Percentiles rank a stretch among this genome's conserved stretches.
Evolutionary conservation across 169 alveolate genomes (phyloP).

Genomic region (Cryptosporidium sp.): DNA sequence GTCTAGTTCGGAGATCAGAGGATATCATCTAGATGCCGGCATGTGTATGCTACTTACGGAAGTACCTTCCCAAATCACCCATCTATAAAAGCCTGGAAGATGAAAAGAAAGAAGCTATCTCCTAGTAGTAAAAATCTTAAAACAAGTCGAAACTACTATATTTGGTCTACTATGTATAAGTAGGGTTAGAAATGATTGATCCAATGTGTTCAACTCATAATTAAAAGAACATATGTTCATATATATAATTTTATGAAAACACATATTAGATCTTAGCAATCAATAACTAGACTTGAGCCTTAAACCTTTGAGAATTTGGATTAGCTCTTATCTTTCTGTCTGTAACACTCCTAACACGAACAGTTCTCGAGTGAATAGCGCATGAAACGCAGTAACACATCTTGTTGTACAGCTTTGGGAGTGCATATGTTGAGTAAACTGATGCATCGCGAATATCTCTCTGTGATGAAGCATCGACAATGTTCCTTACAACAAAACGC

Average conservation of each 20-base stretch:
- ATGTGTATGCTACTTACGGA: too few species aligned
- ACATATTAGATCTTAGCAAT: not conserved
- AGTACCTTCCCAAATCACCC: not conserved
- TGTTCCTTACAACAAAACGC: constrained; percentile 97
- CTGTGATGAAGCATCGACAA: constrained; percentile 98
- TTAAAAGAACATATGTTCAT: constrained; percentile 11
- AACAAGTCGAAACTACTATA: constrained; percentile 12
- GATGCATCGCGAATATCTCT: constrained; percentile 97
- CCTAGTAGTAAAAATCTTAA: not conserved
- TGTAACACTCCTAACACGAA: constrained; percentile 92
- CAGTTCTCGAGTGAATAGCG: constrained; percentile 99
- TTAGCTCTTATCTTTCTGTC: constrained; percentile 89
- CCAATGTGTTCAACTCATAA: not conserved
- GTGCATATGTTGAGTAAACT: constrained; percentile 85
- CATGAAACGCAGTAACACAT: constrained; percentile 99
- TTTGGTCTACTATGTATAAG: constrained; percentile 3
- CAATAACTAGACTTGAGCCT: constrained; percentile 60
- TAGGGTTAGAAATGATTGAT: not conserved
- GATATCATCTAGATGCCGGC: constrained; percentile 35
- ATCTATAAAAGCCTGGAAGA: not conserved
- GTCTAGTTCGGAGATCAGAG: constrained; percentile 79
- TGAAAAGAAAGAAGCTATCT: not conserved
- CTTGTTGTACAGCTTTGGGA: constrained; percentile 95
- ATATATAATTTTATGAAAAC: constrained; percentile 3
- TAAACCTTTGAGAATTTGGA: constrained; percentile 74